Conservation (phyloP, 2,329 filamentous ascomycete species). For the Leptographium lundbergii region DNA sequence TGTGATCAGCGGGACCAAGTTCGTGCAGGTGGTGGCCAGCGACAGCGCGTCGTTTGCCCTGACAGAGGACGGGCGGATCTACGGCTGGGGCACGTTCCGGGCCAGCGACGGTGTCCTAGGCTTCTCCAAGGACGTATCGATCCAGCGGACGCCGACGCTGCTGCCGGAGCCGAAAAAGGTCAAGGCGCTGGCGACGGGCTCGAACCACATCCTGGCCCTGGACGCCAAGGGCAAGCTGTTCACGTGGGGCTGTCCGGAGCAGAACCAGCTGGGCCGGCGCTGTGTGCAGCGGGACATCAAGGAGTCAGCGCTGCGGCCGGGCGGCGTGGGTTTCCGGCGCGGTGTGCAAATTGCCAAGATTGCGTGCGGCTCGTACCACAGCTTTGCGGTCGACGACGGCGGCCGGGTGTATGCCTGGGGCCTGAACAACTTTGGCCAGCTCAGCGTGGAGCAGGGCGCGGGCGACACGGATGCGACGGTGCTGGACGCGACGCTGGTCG, state of each 20-base stretch:
- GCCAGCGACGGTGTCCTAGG: constrained; percentile 36
- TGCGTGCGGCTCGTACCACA: constrained; percentile 64
- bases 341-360: constrained; percentile 54
- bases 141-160: constrained; percentile 37
- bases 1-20: constrained; percentile 18
- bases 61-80: constrained; percentile 62
- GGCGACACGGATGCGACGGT: constrained; percentile 60
- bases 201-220: constrained; percentile 60
- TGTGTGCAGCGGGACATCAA: constrained; percentile 41
- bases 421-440: constrained; percentile 76
- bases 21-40: constrained; percentile 53
- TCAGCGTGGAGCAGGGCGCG: constrained; percentile 46
- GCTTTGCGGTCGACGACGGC: constrained; percentile 61
- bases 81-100: constrained; percentile 76
- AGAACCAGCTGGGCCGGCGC: constrained; percentile 49
- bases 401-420: constrained; percentile 72
- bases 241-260: constrained; percentile 62
- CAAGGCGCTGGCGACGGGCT: constrained; percentile 49
- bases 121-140: constrained; percentile 17
- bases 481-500: constrained; percentile 56
- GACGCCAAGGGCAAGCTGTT: constrained; percentile 51
- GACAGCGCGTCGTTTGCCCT: constrained; percentile 68
- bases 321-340: constrained; percentile 20
- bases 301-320: constrained; percentile 20
- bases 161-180: constrained; percentile 55